Conservation (phyloP, 106 monocot genomes). For the Agapanthus africanus region DNA sequence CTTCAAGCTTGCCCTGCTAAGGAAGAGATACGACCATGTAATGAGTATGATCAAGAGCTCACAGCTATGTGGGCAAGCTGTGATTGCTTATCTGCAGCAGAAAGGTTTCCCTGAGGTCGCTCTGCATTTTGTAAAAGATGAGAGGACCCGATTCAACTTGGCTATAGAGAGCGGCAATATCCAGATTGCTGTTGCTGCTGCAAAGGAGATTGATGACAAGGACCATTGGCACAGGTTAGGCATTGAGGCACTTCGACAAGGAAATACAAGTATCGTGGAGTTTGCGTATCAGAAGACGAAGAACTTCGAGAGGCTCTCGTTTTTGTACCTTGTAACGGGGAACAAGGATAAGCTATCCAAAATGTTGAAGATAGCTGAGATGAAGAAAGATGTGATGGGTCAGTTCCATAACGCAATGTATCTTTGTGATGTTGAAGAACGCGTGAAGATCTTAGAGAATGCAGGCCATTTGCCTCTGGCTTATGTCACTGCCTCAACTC, state of each 20-base stretch:
- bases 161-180: constrained; percentile 89
- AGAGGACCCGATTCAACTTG: constrained; percentile 56
- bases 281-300: constrained; percentile 90
- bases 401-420: constrained; percentile 97
- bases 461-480: constrained; percentile 86
- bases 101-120: constrained; percentile 43
- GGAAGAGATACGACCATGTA: constrained; percentile 34
- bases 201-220: constrained; percentile 57
- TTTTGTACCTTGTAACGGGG: constrained; percentile 82
- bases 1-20: constrained; percentile 62
- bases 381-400: constrained; percentile 90
- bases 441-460: constrained; percentile 78
- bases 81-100: constrained; percentile 88
- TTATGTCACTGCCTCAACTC: constrained; percentile 62
- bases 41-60: constrained; percentile 45
- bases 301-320: constrained; percentile 89
- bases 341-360: constrained; percentile 75
- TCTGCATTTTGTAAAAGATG: constrained; percentile 57
- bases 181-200: constrained; percentile 91
- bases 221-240: constrained; percentile 37
- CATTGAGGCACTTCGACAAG: constrained; percentile 66
- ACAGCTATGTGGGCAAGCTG: constrained; percentile 41
- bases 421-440: constrained; percentile 64
- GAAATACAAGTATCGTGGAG: constrained; percentile 85
- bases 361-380: constrained; percentile 84